phyloP scores from a whole-genome alignment of 1,284 basidiomycete genomes.

The Ustilago loliicola region DNA sequence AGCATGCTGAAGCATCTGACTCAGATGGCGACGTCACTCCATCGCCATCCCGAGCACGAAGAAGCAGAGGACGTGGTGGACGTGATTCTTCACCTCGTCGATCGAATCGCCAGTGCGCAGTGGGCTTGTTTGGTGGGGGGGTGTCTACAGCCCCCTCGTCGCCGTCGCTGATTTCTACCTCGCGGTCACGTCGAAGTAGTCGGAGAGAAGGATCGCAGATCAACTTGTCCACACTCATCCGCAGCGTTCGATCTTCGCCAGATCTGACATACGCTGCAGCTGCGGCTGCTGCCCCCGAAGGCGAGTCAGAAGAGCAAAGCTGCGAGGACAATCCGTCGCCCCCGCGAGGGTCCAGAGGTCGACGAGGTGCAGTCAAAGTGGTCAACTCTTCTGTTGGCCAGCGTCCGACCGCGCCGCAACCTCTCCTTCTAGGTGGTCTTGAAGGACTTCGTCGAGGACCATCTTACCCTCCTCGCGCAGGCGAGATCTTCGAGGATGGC shows the following conservation, averaged over 20 bases:
- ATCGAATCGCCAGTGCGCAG: slow-evolving; percentile 54
- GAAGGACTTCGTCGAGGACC: slow-evolving; percentile 43
- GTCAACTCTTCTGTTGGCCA: slow-evolving; percentile 47
- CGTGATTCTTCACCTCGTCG: slow-evolving; percentile 42
- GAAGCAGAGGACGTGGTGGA: slow-evolving; percentile 17
- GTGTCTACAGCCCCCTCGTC: slow-evolving; percentile 11
- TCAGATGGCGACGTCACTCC: slow-evolving; percentile 37
- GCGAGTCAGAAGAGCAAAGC: slow-evolving; percentile 7
- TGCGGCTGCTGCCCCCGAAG: slow-evolving; percentile 15
- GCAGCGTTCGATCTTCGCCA: slow-evolving; percentile 52
- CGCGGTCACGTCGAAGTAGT: slow-evolving; percentile 19
- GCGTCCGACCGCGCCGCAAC: slow-evolving; percentile 12
- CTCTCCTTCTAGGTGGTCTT: slow-evolving; percentile 25
- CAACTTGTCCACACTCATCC: slow-evolving; percentile 27
- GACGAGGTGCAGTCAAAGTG: slow-evolving; percentile 56
- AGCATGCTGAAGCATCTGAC: slow-evolving; percentile 24
- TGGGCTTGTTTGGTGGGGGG: slow-evolving; percentile 57
- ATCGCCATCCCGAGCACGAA: slow-evolving; percentile 17
- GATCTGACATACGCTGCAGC: slow-evolving; percentile 51
- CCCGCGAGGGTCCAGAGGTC: slow-evolving; percentile 46
- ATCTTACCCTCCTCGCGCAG: slow-evolving; percentile 47
- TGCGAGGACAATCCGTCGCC: slow-evolving; percentile 24
- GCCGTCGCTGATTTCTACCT: neutral
- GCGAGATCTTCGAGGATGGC: slow-evolving; percentile 29
- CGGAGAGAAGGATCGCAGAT: slow-evolving; percentile 27